Percentiles rank a stretch among this genome's conserved stretches.
Conservation (phyloP, 1,284 basidiomycete genomes). For the Schizopora paradoxa region DNA sequence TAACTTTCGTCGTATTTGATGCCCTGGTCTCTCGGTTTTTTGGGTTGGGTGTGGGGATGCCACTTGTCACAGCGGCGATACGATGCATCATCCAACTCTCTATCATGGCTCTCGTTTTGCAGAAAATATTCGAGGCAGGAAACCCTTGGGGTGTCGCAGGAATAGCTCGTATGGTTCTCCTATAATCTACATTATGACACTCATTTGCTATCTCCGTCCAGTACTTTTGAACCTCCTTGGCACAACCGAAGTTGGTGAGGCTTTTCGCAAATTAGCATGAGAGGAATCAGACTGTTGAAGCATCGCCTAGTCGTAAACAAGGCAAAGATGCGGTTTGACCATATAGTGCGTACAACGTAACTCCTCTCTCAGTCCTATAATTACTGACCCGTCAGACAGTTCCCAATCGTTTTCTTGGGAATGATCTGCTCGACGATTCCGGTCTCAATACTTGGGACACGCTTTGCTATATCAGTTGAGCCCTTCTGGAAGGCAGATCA, state of each 20-base stretch:
- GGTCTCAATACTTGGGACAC: conserved; percentile 69
- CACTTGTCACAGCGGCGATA: conserved; percentile 62
- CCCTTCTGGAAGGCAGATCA: conserved; percentile 82
- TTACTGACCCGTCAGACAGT: conserved; percentile 38
- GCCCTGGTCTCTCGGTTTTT: conserved; percentile 57
- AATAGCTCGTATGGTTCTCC: conserved; percentile 57
- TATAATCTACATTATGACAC: background rate
- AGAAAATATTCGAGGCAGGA: conserved; percentile 69
- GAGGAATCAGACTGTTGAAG: conserved; percentile 1
- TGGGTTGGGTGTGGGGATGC: conserved; percentile 62
- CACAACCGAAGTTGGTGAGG: conserved; percentile 58
- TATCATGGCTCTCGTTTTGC: conserved; percentile 63
- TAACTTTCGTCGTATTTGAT: conserved; percentile 67
- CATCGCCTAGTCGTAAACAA: conserved; percentile 54
- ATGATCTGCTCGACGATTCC: conserved; percentile 77
- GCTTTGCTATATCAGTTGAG: conserved; percentile 70
- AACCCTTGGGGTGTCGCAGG: conserved; percentile 70
- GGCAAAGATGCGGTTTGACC: conserved; percentile 61
- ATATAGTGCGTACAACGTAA: conserved; percentile 70
- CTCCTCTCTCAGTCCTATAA: conserved; percentile 4
- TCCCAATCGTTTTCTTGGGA: conserved; percentile 59
- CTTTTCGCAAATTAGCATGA: conserved; percentile 21
- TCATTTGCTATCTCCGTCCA: conserved; percentile 21
- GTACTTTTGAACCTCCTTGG: conserved; percentile 70
- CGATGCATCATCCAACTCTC: conserved; percentile 76